Evolutionary conservation across 1,139 yeast species (phyloP).

Genomic region (Geotrichum bryndzae): DNA sequence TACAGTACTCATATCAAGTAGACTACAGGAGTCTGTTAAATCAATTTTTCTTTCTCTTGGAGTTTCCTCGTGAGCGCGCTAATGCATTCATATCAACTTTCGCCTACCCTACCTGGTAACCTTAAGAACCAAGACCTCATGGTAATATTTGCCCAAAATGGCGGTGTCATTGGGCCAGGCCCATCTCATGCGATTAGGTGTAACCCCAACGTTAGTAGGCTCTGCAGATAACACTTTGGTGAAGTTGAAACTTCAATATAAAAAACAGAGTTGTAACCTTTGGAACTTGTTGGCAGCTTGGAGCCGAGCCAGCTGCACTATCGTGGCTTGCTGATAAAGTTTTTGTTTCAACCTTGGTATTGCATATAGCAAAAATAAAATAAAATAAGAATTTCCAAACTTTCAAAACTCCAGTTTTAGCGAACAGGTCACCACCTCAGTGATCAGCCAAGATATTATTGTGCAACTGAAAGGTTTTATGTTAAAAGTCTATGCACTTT

Average conservation of each 20-base stretch:
- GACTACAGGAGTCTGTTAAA: background rate
- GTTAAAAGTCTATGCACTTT: no score
- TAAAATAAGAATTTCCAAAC: background rate
- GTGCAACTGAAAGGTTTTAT: background rate
- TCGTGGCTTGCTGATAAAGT: no score
- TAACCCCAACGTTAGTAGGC: background rate
- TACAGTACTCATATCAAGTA: no score
- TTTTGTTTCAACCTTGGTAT: no score
- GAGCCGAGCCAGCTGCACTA: no score
- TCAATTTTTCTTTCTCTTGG: background rate
- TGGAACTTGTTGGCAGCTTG: no score
- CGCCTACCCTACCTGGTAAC: background rate
- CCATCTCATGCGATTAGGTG: background rate
- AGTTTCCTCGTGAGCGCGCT: background rate
- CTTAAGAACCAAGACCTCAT: background rate
- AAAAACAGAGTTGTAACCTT: no score
- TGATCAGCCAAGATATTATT: background rate
- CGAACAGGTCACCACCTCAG: background rate
- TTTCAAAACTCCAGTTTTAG: background rate
- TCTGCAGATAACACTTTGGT: background rate
- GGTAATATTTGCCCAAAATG: background rate
- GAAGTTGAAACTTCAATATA: background rate
- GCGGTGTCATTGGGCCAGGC: background rate
- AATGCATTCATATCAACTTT: background rate
- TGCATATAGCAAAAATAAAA: no score